A percentile compares a stretch with the other conserved stretches of the same genome.
Conservation (phyloP, 805 yeast species). For the Candida broadrunensis region DNA sequence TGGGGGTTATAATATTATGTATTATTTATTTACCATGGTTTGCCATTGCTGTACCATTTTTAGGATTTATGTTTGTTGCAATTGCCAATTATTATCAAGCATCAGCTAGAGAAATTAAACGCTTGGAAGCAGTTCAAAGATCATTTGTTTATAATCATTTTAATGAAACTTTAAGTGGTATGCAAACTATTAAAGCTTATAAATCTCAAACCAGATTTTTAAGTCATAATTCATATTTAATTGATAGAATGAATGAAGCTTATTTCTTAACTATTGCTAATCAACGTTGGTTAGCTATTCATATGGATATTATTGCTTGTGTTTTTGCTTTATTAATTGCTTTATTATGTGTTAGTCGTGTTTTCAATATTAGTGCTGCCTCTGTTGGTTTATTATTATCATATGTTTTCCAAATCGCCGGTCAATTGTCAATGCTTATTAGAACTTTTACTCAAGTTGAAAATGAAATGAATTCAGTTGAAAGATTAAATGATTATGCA, state of each 20-base stretch:
- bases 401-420: conserved; percentile 34
- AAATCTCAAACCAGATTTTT: conserved; percentile 23
- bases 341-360: conserved; percentile 31
- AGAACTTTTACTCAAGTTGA: conserved; percentile 37
- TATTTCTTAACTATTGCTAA: conserved; percentile 31
- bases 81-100: conserved; percentile 35
- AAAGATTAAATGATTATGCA: conserved; percentile 43
- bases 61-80: conserved; percentile 21
- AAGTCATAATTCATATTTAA: conserved; percentile 19
- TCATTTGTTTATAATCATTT: conserved; percentile 40
- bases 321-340: conserved; percentile 26
- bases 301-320: conserved; percentile 30
- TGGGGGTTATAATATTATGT: conserved; percentile 49
- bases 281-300: conserved; percentile 37
- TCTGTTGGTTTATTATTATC: conserved; percentile 36
- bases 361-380: conserved; percentile 31
- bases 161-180: conserved; percentile 35
- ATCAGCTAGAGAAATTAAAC: conserved; percentile 35
- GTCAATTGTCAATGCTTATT: conserved; percentile 33
- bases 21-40: conserved; percentile 39
- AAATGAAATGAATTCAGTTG: conserved; percentile 38
- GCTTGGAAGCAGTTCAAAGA: conserved; percentile 39
- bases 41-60: conserved; percentile 35
- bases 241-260: conserved; percentile 36
- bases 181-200: conserved; percentile 36